Base-by-base conservation (phyloP, 1,284 basidiomycete species). In the Veloboletus limbatus region DNA sequence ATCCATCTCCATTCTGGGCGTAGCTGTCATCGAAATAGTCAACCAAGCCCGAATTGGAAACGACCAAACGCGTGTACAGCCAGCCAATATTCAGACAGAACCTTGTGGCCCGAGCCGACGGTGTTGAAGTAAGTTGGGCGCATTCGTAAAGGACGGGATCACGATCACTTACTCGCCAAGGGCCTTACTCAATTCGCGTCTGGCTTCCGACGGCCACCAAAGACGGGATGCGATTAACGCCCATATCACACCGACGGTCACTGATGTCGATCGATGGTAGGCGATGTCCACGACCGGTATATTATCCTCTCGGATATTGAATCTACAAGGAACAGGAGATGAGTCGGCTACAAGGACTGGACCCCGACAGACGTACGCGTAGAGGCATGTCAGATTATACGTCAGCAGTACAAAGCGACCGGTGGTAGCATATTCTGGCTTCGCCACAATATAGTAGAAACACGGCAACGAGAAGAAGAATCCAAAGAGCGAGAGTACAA, bases 131-230 rank as follows among this genome's bases (percentile, higher is more conserved):
- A n/a, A n/a, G n/a, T n/a, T n/a, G n/a, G n/a, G n/a, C n/a, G n/a
- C n/a, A n/a, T n/a, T n/a, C n/a, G n/a, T n/a, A n/a, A n/a, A n/a
- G n/a, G n/a, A n/a, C n/a, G n/a, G n/a, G n/a, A n/a, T n/a, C n/a
- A n/a, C n/a, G n/a, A n/a, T n/a, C 10, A 74, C 84, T 66, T 59
- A 89, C 91, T 97, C 92, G 69, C 91, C 87, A 4, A 97, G 75
- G 0, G 82, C 88, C 50, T 83, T 82, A 31, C 87, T 82, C 3
- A 99, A 73, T 68, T 97, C 94, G 24, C 88, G 74, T 43, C 95
- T 74, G 1, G 95, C 95, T 62, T 97, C 95, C 17, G 90, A 82
- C 1, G 96, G 95, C 94, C 95, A 98, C 84, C 94, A 92, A 53
- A 88, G 86, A 38, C 91, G 76, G 6, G 91, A 94, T 11, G 97